Conservation (phyloP, 805 yeast species). For the Zygoascus bituminiphila region DNA sequence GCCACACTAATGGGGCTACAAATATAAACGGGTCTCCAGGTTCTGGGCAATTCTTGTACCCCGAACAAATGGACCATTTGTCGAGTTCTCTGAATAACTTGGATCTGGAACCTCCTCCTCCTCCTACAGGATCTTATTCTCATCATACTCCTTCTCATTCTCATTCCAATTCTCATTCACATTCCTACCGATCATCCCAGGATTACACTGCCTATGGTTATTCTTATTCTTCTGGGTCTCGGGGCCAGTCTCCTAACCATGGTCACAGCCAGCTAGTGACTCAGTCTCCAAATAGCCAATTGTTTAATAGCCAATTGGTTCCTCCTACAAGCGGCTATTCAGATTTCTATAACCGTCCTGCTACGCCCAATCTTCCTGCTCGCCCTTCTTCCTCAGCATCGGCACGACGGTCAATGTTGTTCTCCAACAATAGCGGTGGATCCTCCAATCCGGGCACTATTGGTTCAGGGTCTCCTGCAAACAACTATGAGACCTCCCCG, state of each 20-base stretch:
- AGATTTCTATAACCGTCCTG: conserved; percentile 9
- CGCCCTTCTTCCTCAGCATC: conserved; percentile 19
- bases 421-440: conserved; percentile 1
- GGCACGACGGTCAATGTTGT: conserved; percentile 12
- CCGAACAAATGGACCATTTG: neutral
- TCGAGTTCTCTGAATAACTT: neutral
- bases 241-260: neutral
- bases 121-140: neutral
- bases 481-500: neutral
- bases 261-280: neutral
- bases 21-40: neutral
- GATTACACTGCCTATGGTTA: neutral
- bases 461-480: conserved; percentile 2
- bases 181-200: neutral
- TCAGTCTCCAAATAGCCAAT: neutral
- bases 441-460: conserved; percentile 7
- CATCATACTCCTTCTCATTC: neutral
- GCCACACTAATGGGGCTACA: neutral
- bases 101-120: conserved; percentile 1
- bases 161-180: neutral
- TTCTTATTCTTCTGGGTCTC: neutral
- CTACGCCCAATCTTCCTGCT: conserved; percentile 20
- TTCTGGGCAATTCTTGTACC: neutral
- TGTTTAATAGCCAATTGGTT: neutral
- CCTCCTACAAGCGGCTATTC: neutral